Base-by-base conservation (phyloP, 202 grass and related monocot species). In the Setaria italica region DNA sequence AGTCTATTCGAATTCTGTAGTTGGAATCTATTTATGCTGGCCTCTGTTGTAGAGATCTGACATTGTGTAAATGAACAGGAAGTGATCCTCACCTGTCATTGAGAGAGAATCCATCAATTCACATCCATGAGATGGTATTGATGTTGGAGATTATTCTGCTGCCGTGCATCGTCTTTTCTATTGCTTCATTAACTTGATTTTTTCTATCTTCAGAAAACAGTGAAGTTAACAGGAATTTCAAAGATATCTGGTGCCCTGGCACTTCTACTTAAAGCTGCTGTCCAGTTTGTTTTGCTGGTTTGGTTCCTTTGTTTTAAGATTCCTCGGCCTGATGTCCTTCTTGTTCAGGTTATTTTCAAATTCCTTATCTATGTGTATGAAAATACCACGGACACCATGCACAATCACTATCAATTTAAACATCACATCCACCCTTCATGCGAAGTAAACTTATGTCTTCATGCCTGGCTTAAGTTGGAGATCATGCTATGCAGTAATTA, bases 241-340 rank as follows among this genome's bases (percentile, higher is more conserved):
- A 99, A 97, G 86, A 85, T 99, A 92, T 97, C 97, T 37, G 67
- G 90, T 83, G 90, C 89, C 32, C 83, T 99, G 49, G 81, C 92
- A 20, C 90, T 99, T 63, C 58, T 99, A 79, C 77, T 99, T 79
- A 99, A 99, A 94, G 97, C 97, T 67, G 74, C 59, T 74, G 47
- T 94, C 64, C 92, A 99, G 75, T 94, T 99, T 72, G 46, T 90
- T 67, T 42, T 99, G 51, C 81, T 99, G 81, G 53, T 97, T 78
- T 96, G 91, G 91, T 96, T 90, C 72, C 92, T 97, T 46, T 94
- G 90, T 91, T 74, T 97, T 65, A 99, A 90, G 67, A 99, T 99
- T 85, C 85, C 94, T 85, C 83, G 85, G 56, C 94, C 97, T 82
- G 94, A 99, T 87, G 63, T 96, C 67, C 92, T 97, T 53, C 11